phyloP scores from a whole-genome alignment of 2,329 filamentous ascomycete species.

The Fusarium falciforme region DNA sequence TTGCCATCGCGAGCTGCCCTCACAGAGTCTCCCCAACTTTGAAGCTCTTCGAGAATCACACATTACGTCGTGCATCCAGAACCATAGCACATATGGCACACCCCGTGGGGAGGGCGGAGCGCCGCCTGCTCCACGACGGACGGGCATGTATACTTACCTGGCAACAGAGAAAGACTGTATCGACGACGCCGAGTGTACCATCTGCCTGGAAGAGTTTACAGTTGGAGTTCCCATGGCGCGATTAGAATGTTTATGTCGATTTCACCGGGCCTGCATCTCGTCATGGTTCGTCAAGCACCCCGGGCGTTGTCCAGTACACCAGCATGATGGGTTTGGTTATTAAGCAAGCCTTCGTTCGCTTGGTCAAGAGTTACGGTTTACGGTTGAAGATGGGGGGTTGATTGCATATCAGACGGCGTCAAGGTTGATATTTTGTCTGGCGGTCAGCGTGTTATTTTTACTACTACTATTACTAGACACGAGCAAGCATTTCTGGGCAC shows the following conservation, averaged over 20 bases:
- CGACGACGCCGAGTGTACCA: conserved; percentile 75
- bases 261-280: conserved; percentile 70
- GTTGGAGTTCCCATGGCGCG: conserved; percentile 73
- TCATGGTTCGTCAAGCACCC: conserved; percentile 73
- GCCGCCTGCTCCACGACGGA: conserved; percentile 57
- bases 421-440: conserved; percentile 11
- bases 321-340: conserved; percentile 71
- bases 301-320: conserved; percentile 73
- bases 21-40: conserved; percentile 63
- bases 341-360: conserved; percentile 35
- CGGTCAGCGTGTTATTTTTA: conserved; percentile 28
- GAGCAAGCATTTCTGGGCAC: conserved; percentile 19
- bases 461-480: conserved; percentile 25
- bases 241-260: conserved; percentile 74
- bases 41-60: conserved; percentile 68
- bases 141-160: conserved; percentile 72
- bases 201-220: conserved; percentile 75
- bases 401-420: conserved; percentile 40
- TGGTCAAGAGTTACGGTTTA: conserved; percentile 2
- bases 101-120: conserved; percentile 42
- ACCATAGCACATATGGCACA: conserved; percentile 63
- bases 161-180: conserved; percentile 77
- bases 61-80: conserved; percentile 67
- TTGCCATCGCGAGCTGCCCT: conserved; percentile 78
- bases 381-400: background rate